Percentiles rank a stretch among this genome's conserved stretches.
phyloP scores from a whole-genome alignment of 768 basidiomycete genomes.

The Lactarius trivialis region DNA sequence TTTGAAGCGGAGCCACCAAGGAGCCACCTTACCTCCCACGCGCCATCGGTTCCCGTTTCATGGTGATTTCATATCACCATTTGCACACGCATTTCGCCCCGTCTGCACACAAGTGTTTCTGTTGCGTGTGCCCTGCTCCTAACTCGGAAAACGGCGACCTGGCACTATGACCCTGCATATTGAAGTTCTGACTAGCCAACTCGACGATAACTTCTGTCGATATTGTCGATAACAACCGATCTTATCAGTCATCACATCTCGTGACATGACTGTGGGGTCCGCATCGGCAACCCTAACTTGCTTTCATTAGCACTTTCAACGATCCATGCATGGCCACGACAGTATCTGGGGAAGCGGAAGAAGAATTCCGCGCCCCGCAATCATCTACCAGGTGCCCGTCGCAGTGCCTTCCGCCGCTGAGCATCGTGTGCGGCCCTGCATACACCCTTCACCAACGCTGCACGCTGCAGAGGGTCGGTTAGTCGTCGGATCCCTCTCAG shows the following conservation, averaged over 20 bases:
- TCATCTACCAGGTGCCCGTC: constrained; percentile 8
- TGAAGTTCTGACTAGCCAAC: background rate
- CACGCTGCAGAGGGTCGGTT: constrained; percentile 14
- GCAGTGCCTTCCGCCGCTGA: constrained; percentile 1
- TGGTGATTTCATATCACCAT: constrained; percentile 7
- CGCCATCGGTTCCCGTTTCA: constrained; percentile 1
- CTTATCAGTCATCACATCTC: constrained; percentile 23
- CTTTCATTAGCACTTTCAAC: background rate
- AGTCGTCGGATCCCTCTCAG: constrained; percentile 2
- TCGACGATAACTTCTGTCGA: background rate
- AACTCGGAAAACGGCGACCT: background rate
- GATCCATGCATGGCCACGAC: constrained; percentile 2
- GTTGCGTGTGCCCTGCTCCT: background rate
- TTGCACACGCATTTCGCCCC: background rate
- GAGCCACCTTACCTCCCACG: background rate
- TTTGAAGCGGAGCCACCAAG: background rate
- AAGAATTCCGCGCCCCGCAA: constrained; percentile 14
- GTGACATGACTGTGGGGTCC: background rate
- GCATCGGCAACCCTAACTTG: background rate
- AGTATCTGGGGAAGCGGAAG: constrained; percentile 12
- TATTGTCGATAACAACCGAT: too few species aligned
- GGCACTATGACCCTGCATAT: constrained; percentile 1
- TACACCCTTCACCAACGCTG: constrained; percentile 19
- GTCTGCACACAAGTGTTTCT: background rate
- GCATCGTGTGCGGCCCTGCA: constrained; percentile 14